A percentile compares a stretch with the other conserved stretches of the same genome.
Conservation (phyloP, 2,329 filamentous ascomycete genomes). For the Diaporthe aspalathi region DNA sequence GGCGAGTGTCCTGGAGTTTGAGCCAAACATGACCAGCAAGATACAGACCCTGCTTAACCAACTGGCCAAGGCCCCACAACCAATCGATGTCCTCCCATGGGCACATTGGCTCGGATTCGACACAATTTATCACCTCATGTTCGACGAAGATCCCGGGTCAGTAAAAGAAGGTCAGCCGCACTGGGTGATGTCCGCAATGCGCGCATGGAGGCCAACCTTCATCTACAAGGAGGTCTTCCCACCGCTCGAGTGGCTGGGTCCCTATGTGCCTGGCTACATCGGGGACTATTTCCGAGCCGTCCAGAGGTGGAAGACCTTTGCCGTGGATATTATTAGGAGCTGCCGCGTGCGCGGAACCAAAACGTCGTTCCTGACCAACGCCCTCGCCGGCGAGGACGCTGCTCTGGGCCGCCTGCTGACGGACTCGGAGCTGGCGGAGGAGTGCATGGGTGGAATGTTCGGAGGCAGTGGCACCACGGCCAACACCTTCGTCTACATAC, state of each 20-base stretch:
- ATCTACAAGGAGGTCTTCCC: constrained; percentile 5
- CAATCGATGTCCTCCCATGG: neutral
- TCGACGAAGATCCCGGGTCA: neutral
- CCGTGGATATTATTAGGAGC: neutral
- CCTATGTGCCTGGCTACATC: neutral
- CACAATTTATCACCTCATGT: constrained; percentile 9
- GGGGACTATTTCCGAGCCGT: neutral
- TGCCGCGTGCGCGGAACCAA: constrained; percentile 10
- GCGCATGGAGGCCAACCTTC: neutral
- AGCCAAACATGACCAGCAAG: neutral
- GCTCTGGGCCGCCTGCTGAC: neutral
- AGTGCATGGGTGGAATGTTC: neutral
- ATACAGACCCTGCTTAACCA: constrained; percentile 1
- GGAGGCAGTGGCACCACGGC: constrained; percentile 10
- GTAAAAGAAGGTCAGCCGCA: neutral
- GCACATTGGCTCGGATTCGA: neutral
- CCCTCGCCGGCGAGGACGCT: neutral
- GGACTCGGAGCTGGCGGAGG: neutral
- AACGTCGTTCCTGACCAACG: neutral
- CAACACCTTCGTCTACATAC: neutral
- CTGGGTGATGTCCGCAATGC: neutral
- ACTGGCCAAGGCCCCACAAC: neutral
- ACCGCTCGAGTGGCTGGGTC: neutral
- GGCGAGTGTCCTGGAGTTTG: neutral
- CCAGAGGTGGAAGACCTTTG: neutral